Percentiles rank a stretch among this genome's conserved stretches.
Conservation (phyloP, 106 monocot species). For the Acorus gramineus region DNA sequence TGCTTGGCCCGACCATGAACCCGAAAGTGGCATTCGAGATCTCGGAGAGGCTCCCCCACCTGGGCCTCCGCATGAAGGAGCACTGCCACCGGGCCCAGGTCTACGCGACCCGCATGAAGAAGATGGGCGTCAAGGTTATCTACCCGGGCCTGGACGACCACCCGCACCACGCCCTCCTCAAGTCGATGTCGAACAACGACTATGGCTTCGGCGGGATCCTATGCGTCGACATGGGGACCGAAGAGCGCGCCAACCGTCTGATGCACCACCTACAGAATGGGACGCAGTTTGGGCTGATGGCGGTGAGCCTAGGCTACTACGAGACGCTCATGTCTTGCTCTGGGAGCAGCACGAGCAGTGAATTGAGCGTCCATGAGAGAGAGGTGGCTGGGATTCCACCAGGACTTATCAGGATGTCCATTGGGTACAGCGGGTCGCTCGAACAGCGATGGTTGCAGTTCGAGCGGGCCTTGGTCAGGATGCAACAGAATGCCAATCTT, state of each 20-base stretch:
- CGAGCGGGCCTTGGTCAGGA: constrained; percentile 50
- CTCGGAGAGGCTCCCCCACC: constrained; percentile 82
- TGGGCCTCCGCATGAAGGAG: constrained; percentile 87
- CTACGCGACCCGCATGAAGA: constrained; percentile 63
- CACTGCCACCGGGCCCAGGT: constrained; percentile 55
- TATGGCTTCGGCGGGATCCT: constrained; percentile 96
- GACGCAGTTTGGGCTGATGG: constrained; percentile 90
- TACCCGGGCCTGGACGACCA: constrained; percentile 86
- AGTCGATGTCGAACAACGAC: constrained; percentile 56
- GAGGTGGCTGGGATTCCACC: constrained; percentile 71
- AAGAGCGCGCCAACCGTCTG: constrained; percentile 67
- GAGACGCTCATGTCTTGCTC: constrained; percentile 99
- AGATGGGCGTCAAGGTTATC: constrained; percentile 61
- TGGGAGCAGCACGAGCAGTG: constrained; percentile 91
- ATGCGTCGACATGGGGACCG: constrained; percentile 90
- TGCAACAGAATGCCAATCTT: constrained; percentile 9
- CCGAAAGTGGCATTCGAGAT: constrained; percentile 92
- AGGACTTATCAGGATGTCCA: constrained; percentile 77
- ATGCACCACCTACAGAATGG: constrained; percentile 94
- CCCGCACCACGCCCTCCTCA: constrained; percentile 62
- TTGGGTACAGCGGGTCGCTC: constrained; percentile 77
- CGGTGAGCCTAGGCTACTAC: constrained; percentile 91
- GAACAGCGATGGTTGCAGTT: constrained; percentile 96
- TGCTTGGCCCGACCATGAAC: constrained; percentile 91
- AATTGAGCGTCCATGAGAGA: constrained; percentile 58